A percentile compares a stretch with the other conserved stretches of the same genome.
phyloP scores from a whole-genome alignment of 2,329 filamentous ascomycete genomes.

The Alternaria ventricosa region DNA sequence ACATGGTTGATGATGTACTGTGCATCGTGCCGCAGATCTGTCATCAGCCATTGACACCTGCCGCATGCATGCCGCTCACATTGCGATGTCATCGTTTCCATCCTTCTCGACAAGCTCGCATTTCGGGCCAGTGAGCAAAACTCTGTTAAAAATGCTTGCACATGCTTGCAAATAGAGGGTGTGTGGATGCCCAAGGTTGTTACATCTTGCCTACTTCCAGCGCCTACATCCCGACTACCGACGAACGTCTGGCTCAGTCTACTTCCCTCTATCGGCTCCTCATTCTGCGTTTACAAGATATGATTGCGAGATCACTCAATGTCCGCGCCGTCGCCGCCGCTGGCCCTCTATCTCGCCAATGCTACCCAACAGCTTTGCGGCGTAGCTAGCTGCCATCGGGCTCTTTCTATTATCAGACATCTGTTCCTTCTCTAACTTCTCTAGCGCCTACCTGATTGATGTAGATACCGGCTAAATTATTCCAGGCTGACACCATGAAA shows the following conservation, averaged over 20 bases:
- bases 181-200: neutral
- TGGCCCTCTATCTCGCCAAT: neutral
- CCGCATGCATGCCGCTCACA: neutral
- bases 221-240: neutral
- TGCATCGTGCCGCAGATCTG: conserved; percentile 10
- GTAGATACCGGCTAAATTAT: neutral
- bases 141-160: neutral
- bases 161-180: neutral
- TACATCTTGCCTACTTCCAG: neutral
- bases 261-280: neutral
- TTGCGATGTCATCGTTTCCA: neutral
- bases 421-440: neutral
- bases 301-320: neutral
- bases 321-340: neutral
- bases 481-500: neutral
- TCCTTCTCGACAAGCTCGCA: neutral
- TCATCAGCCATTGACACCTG: conserved; percentile 3
- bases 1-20: neutral
- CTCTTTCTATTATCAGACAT: neutral
- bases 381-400: neutral
- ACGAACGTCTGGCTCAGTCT: neutral
- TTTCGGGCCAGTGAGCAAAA: neutral
- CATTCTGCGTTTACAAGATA: neutral
- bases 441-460: neutral
- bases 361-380: neutral